Conservation (phyloP, 495 filamentous ascomycete genomes). For the Talaromyces nanjingensis region DNA sequence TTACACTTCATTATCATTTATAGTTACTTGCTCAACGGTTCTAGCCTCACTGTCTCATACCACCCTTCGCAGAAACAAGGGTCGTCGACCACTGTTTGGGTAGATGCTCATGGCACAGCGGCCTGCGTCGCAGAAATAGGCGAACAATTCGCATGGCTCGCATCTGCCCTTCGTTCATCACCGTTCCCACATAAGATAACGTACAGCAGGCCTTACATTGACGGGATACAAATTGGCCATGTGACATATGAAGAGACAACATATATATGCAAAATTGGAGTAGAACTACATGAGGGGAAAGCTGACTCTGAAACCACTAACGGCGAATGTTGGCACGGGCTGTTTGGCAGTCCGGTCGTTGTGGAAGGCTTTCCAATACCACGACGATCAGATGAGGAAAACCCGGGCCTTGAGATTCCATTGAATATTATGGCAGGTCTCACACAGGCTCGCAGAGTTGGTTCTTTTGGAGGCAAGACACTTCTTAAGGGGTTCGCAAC, state of each 20-base stretch:
- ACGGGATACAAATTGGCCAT: background rate
- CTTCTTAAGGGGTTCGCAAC: background rate
- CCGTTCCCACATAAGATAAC: background rate
- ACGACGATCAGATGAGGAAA: background rate
- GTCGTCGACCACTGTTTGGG: background rate
- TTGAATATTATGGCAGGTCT: background rate
- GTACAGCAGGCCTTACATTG: background rate
- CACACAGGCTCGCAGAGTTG: background rate
- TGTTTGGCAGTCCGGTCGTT: background rate
- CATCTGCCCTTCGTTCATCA: constrained; percentile 15
- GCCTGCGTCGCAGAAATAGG: constrained; percentile 14
- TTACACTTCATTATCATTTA: background rate
- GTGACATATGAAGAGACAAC: background rate
- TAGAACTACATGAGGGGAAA: background rate
- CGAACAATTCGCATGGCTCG: constrained; percentile 18
- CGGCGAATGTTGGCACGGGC: background rate
- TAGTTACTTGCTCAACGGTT: background rate
- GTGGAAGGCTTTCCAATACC: background rate
- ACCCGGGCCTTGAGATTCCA: background rate
- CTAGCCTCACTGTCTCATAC: background rate
- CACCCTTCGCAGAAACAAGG: background rate
- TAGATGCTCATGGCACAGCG: constrained; percentile 4
- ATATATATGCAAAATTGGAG: background rate
- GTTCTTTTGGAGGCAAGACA: background rate
- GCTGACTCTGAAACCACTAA: background rate